Percentiles rank a stretch among this genome's conserved stretches.
Conservation (phyloP, 805 yeast species). For the Starmerella bombicola region DNA sequence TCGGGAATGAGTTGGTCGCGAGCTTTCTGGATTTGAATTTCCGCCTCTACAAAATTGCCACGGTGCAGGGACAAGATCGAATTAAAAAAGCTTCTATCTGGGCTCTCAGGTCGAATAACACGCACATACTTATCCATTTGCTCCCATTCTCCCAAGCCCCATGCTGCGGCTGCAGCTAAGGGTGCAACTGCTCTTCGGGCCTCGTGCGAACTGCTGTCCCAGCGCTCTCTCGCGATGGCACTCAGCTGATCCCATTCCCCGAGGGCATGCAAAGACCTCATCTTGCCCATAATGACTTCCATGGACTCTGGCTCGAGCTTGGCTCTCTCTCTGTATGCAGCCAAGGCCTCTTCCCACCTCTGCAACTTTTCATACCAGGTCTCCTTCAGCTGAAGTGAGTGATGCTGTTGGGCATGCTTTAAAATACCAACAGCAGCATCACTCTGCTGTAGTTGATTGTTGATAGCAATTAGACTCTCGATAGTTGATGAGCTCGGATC, state of each 20-base stretch:
- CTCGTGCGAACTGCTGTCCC: conserved; percentile 65
- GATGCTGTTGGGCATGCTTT: conserved; percentile 85
- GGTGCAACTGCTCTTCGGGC: conserved; percentile 81
- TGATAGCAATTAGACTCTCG: conserved; percentile 82
- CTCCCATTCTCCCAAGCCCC: conserved; percentile 98
- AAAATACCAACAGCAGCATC: conserved; percentile 97
- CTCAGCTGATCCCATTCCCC: conserved; percentile 96
- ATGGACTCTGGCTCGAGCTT: conserved; percentile 42
- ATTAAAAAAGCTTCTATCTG: conserved; percentile 88
- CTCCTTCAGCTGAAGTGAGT: conserved; percentile 69
- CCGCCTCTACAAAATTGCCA: conserved; percentile 72
- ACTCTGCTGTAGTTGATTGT: conserved; percentile 87
- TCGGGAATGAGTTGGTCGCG: conserved; percentile 85
- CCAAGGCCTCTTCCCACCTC: conserved; percentile 95
- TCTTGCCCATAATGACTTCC: conserved; percentile 91
- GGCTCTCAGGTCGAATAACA: conserved; percentile 84
- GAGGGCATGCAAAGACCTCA: conserved; percentile 95
- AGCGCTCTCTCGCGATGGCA: conserved; percentile 70
- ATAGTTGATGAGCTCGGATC: conserved; percentile 87
- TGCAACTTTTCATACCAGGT: conserved; percentile 96
- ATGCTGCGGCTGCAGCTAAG: conserved; percentile 95
- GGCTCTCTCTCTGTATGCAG: conserved; percentile 76
- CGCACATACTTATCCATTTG: conserved; percentile 81
- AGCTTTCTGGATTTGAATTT: conserved; percentile 65
- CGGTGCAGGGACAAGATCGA: conserved; percentile 79